Evolutionary conservation across 495 filamentous ascomycete genomes (phyloP), one percentile per base, ranked within the genome.

Genomic region (Trichodelitschia bisporula): DNA sequence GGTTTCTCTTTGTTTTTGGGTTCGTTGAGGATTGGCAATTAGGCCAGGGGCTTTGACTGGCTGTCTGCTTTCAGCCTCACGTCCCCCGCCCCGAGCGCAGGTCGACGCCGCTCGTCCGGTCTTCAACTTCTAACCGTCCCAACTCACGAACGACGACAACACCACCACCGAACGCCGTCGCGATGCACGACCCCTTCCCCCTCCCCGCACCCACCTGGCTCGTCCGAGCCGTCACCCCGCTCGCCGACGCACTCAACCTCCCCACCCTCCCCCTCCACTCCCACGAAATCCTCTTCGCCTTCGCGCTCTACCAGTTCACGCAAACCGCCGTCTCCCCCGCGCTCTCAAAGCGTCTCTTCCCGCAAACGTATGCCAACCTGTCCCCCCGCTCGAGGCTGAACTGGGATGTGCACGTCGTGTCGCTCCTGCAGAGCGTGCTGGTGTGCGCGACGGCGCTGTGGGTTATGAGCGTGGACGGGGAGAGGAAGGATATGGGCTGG

Each of bases 401-500:
- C 62, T 99, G 86, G 86, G 75, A 99, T 51, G 73, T 92, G 17
- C 86, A 93, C 47, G 74, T 93, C 41, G 89, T 95, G 15, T 90
- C 78, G 10, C 54, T 99, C n/a, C 55, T 77, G 12, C 86, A 99
- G 57, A 72, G 69, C 42, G 55, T 62, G 11, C 52, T 82, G n/a
- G 78, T 99, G 54, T 78, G 72, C 46, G 45, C 36, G 26, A 46
- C 76, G 23, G 77, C 80, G 10, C 47, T 99, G 19, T 93, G 73
- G 70, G 67, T 82, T 25, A 91, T 92, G 55, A 69, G 58, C 42
- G 45, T 38, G 26, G 86, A 93, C 51, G 50, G 71, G 27, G 79
- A 92, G 55, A 62, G 86, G 32, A 57, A 49, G 36, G 53, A 49
- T 19, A 83, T 84, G 71, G 61, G 63, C 34, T 6, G 6, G 6